A percentile compares a stretch with the other conserved stretches of the same genome.
These are phyloP conservation scores for Colletotrichum gloeosporioides DNA, from an alignment of 2,329 filamentous ascomycete species.

Conservation along the genomic window DNA sequence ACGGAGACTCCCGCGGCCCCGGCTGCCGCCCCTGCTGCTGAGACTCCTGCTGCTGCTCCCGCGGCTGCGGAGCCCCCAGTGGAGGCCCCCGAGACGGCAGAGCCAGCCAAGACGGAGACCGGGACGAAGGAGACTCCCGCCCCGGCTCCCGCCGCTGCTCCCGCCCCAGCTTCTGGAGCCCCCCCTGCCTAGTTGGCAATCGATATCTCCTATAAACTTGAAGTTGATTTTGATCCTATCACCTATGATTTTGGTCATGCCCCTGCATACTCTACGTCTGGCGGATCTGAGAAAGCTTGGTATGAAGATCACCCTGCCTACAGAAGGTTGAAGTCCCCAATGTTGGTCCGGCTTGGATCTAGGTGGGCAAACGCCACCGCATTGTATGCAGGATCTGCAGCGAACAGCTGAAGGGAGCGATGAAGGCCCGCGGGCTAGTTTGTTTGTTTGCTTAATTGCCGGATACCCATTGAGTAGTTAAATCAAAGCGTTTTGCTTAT, in stretches of 20 bases:
- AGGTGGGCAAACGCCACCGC: neutral
- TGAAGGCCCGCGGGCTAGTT: neutral
- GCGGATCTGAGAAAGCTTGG: neutral
- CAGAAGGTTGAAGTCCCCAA: neutral
- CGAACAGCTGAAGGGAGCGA: neutral
- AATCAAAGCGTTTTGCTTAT: constrained; percentile 9
- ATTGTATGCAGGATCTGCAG: neutral
- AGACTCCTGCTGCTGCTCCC: constrained; percentile 22
- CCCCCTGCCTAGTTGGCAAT: constrained; percentile 15
- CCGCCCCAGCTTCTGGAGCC: constrained; percentile 26
- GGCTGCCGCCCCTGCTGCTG: constrained; percentile 15
- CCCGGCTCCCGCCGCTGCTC: constrained; percentile 28
- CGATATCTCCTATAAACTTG: neutral
- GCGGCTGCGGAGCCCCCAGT: neutral
- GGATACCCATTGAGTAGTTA: constrained; percentile 21
- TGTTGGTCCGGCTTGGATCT: neutral
- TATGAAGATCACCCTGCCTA: neutral
- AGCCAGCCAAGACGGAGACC: constrained; percentile 19
- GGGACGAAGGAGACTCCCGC: constrained; percentile 23
- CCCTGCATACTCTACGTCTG: neutral
- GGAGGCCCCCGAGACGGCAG: neutral
- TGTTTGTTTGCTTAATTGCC: constrained; percentile 20
- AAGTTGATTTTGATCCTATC: neutral
- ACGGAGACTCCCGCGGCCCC: constrained; percentile 28
- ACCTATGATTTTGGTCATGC: neutral